Base-by-base conservation (phyloP, 352 stramenopile genomes). In the Phytophthora syringae region DNA sequence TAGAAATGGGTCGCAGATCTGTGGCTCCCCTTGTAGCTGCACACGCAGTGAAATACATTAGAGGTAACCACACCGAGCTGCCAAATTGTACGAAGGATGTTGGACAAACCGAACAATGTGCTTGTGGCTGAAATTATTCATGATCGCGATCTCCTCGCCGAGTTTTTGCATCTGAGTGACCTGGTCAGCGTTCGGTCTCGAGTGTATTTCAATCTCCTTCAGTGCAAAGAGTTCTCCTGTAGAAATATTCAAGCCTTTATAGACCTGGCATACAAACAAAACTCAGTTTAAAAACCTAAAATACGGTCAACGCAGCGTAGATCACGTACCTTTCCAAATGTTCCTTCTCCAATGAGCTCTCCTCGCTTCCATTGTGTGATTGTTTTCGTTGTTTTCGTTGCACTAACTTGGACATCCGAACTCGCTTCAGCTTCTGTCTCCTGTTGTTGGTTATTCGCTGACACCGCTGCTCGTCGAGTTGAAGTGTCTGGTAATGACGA, bases 321-420 rank as follows among this genome's bases (percentile, higher is more conserved):
- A 2, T 13, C 16, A 57, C 48, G 21, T 58, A 85, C 79, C 52
- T 90, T 88, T 51, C 97, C 97, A 75, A 99, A 99, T 0, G 93
- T 98, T 37, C 97, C 97, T 68, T 90, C 82, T 11, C 97, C 97
- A 57, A 99, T 98, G 43, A 98, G 79, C 45, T 98, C 82, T 4
- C 97, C 97, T 28, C 97, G 75, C 58, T 94, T 98, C 96, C 96
- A 99, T 57, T 96, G 71, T 16, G 79, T 80, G 40, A 85, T 89
- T 6, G 67, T 44, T n/a, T 72, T 80, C n/a, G n/a, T n/a, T n/a
- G n/a, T n/a, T n/a, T n/a, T n/a, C n/a, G n/a, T n/a, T n/a, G n/a
- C n/a, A 5, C 71, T 70, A 0, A 52, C 55, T 32, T 60, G 25
- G 1, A 57, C 4, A 9, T 44, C 34, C 12, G 20, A 45, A 18